Base-by-base conservation (phyloP, 805 yeast species). In the Yarrowia porcina region DNA sequence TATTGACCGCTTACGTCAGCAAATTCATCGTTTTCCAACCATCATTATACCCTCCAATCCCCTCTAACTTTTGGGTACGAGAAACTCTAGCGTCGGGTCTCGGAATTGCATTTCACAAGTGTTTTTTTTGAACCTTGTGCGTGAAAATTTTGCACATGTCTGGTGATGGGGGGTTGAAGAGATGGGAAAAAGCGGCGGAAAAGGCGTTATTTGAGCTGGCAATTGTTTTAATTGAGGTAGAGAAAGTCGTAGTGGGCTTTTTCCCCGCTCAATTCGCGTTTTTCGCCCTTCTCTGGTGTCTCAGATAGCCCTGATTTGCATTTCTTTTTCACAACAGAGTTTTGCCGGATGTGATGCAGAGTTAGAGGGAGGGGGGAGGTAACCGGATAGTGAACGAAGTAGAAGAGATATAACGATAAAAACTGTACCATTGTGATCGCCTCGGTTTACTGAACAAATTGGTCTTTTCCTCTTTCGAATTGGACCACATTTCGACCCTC, bases 61-160 rank as follows among this genome's bases (percentile, higher is more conserved):
- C 25, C 13, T 49, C 56, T 25, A 49, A 39, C 56, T 49, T 49
- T 49, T 49, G 56, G 39, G 56, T 49, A 49, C 56, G 56, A 49
- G 28, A 15, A 49, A 49, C 56, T 49, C 23, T 32, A 32, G 56
- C 39, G 20, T 49, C 56, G 56, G 56, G 56, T 49, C 39, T 49
- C 56, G 56, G 56, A 49, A 49, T 49, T 49, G 54, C 13, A 30
- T 47, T 47, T 30, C 13, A 3, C n/a, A 8, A 25, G 36, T 47
- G 27, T 10, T 15, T 28, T 47, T 25, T 20, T 8, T 6, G 32
- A 47, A 47, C 54, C 54, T 30, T 47, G 30, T 30, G 13, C 20
- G 54, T 49, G 56, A 49, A 49, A 49, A 49, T 20, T 49, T 49
- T 49, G 56, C 56, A 49, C 56, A 45, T 45, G 56, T 21, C 56